phyloP scores from a whole-genome alignment of 257 asterid genomes.

The Solanum peruvianum region DNA sequence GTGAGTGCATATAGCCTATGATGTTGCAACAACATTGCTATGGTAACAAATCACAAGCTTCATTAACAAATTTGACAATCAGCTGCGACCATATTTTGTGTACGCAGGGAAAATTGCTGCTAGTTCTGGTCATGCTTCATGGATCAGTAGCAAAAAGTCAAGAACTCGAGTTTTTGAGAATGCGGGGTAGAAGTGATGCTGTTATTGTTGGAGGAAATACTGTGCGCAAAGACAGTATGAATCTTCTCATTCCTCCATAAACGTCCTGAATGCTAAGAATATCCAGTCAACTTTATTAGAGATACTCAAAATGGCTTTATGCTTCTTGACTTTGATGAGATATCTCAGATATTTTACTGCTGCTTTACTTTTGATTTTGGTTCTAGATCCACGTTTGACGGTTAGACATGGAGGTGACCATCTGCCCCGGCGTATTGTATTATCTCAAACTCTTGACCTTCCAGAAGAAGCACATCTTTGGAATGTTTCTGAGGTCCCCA shows the following conservation, averaged over 20 bases:
- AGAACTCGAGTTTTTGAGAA: constrained; percentile 74
- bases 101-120: constrained; percentile 86
- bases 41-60: background rate
- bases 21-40: background rate
- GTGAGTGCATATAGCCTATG: constrained; percentile 40
- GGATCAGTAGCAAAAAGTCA: constrained; percentile 90
- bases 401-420: constrained; percentile 97
- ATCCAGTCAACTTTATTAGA: background rate
- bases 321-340: background rate
- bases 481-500: constrained; percentile 77
- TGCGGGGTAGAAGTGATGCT: constrained; percentile 97
- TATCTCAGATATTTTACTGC: background rate
- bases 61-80: background rate
- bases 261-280: constrained; percentile 6
- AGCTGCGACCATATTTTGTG: background rate
- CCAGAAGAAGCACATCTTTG: constrained; percentile 88
- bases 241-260: constrained; percentile 15
- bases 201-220: constrained; percentile 98
- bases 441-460: constrained; percentile 87
- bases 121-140: constrained; percentile 92
- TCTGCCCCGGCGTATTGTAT: constrained; percentile 80
- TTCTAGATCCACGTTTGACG: constrained; percentile 84
- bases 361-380: background rate
- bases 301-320: background rate
- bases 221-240: constrained; percentile 93